A percentile compares a stretch with the other conserved stretches of the same genome.
Conservation (phyloP, 2,329 filamentous ascomycete species). For the Colletotrichum orbiculare region DNA sequence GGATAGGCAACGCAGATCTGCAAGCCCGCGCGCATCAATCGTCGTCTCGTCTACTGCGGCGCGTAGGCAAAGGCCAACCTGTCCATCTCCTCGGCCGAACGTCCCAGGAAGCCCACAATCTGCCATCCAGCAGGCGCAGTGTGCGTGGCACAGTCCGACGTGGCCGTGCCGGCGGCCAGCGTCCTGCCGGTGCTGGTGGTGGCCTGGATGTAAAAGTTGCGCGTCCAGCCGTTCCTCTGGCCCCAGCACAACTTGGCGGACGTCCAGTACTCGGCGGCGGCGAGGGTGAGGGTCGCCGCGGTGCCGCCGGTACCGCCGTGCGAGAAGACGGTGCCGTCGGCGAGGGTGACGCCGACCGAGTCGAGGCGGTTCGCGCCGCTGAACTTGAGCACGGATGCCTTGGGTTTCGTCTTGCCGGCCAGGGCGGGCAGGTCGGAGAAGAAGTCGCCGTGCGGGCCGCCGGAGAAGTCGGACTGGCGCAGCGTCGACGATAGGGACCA, state of each 20-base stretch:
- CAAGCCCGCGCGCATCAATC: neutral
- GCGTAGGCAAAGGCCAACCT: conserved; percentile 62
- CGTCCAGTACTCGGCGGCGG: conserved; percentile 59
- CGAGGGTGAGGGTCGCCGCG: conserved; percentile 55
- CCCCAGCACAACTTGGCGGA: conserved; percentile 62
- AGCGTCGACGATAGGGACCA: conserved; percentile 52
- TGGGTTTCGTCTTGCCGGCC: conserved; percentile 45
- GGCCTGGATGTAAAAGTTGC: conserved; percentile 67
- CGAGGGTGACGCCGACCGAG: conserved; percentile 58
- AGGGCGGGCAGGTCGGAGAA: conserved; percentile 65
- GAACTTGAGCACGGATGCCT: conserved; percentile 54
- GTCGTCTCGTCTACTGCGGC: conserved; percentile 18
- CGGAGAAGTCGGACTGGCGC: conserved; percentile 58
- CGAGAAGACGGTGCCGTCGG: conserved; percentile 58
- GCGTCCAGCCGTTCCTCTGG: conserved; percentile 55
- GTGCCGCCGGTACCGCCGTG: conserved; percentile 67
- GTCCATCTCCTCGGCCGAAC: conserved; percentile 66
- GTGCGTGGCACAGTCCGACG: conserved; percentile 58
- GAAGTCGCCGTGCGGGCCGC: conserved; percentile 62
- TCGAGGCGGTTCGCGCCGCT: conserved; percentile 62
- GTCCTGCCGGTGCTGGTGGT: conserved; percentile 61
- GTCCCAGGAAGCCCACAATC: conserved; percentile 64
- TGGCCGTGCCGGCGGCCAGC: conserved; percentile 56
- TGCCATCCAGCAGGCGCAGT: conserved; percentile 60
- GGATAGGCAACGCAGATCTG: conserved; percentile 7